Base-by-base conservation (phyloP, 805 yeast species). In the Saccharomycopsis microspora region DNA sequence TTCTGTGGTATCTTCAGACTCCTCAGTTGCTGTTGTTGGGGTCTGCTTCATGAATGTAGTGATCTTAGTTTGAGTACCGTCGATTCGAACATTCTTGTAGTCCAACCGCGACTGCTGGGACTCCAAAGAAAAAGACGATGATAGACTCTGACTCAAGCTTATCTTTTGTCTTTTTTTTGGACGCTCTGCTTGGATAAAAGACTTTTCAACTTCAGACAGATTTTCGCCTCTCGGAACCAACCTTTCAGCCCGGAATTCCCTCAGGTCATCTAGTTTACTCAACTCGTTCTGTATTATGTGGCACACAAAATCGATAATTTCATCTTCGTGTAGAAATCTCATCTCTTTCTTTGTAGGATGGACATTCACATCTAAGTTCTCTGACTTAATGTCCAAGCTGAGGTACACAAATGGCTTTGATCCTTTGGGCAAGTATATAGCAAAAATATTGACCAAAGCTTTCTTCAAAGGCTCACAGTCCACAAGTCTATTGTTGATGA, bases 281-380 rank as follows among this genome's bases (percentile, higher is more conserved):
- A 93, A 66, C 2, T 66, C 59, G 3, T 62, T 65, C 47, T 78
- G 80, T 1, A 88, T 58, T 4, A 62, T 56, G 0, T 63, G 60
- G 33, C 81, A 69, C 2, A 89, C 69, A 35, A 58, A 56, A 38
- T 80, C 87, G 7, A 85, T 74, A 27, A 93, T 87, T 58, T 89
- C 97, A 41, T 83, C 93, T 57, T 93, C 97, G 60, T 78, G 64
- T 35, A 93, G 65, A 59, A 93, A 88, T 40, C 94, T 62, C 2
- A 93, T 97, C 57, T 90, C 97, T 50, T 90, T 72, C 56, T 93
- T 93, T 0, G 97, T 90, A 0, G 98, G 98, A 59, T 93, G 98
- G 9, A 93, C 81, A 60, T 93, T 93, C 10, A 93, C 97, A 61
- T 93, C 98, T 5, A 93, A 71, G 51, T 81, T 80, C 34, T 64